Evolutionary conservation across 345 rosid genomes (phyloP).

Genomic region (Carallia pectinifolia): DNA sequence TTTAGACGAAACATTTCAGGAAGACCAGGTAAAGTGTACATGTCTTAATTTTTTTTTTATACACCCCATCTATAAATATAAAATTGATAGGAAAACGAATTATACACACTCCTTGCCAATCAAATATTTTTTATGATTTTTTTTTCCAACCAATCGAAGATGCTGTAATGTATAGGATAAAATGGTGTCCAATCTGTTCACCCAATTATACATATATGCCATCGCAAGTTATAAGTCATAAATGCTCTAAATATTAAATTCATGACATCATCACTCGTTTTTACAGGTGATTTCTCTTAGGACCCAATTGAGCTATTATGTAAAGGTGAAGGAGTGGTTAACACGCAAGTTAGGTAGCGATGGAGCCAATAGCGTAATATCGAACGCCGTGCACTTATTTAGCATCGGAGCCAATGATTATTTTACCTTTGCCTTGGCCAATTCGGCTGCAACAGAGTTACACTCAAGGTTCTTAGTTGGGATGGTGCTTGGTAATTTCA

Average conservation of each 20-base stretch:
- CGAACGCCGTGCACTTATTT: not conserved
- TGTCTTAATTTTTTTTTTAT: not conserved
- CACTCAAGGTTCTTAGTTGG: not conserved
- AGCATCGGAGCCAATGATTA: not conserved
- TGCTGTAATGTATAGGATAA: too few species aligned
- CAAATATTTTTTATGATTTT: too few species aligned
- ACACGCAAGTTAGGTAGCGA: not conserved
- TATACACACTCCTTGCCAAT: too few species aligned
- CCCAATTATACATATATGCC: too few species aligned
- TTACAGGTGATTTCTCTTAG: not conserved
- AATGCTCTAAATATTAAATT: too few species aligned
- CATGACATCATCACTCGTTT: not conserved
- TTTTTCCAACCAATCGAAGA: too few species aligned
- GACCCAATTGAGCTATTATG: not conserved
- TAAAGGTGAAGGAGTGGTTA: not conserved
- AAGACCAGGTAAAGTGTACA: not conserved
- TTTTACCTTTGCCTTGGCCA: not conserved
- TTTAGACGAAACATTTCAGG: not conserved
- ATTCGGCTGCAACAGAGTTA: not conserved
- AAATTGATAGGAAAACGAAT: too few species aligned
- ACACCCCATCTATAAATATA: not conserved
- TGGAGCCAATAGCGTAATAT: not conserved
- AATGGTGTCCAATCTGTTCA: too few species aligned
- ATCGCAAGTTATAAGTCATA: too few species aligned
- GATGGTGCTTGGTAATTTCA: not conserved